Percentiles rank a stretch among this genome's conserved stretches.
These are phyloP conservation scores for Ramularia endophylla DNA, from an alignment of 2,329 filamentous ascomycete genomes.

Conservation along the genomic window DNA sequence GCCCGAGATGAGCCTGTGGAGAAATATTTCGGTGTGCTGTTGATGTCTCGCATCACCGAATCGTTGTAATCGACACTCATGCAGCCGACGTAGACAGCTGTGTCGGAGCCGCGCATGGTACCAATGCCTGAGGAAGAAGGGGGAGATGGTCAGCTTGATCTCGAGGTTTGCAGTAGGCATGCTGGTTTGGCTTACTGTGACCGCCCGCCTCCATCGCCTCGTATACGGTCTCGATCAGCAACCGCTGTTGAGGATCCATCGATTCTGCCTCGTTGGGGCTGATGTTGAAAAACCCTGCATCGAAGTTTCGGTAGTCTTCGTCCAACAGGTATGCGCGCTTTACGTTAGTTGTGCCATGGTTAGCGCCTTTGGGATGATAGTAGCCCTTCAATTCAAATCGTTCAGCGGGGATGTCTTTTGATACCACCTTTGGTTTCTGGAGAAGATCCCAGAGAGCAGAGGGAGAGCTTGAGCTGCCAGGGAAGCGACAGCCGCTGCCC, in stretches of 20 bases:
- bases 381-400: conserved; percentile 19
- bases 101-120: conserved; percentile 12
- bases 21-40: conserved; percentile 16
- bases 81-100: conserved; percentile 20
- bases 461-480: conserved; percentile 16
- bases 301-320: conserved; percentile 19
- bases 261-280: conserved; percentile 18
- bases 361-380: conserved; percentile 18
- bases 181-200: conserved; percentile 6
- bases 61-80: conserved; percentile 20
- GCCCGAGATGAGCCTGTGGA: conserved; percentile 15
- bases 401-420: conserved; percentile 13
- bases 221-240: conserved; percentile 20
- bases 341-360: conserved; percentile 15
- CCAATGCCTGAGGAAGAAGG: conserved; percentile 23
- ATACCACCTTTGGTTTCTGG: conserved; percentile 9
- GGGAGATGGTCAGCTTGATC: too few relatives aligned
- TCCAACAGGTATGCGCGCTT: conserved; percentile 20
- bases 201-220: conserved; percentile 18
- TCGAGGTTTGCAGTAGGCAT: too few relatives aligned
- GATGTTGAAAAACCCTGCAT: conserved; percentile 23
- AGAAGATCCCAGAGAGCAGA: conserved; percentile 21
- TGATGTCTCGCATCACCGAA: conserved; percentile 16
- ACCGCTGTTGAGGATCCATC: conserved; percentile 26
- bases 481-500: conserved; percentile 15